Percentiles rank a stretch among this genome's conserved stretches.
Conservation (phyloP, 176 grass and related monocot genomes). For the Musa schizocarpa region DNA sequence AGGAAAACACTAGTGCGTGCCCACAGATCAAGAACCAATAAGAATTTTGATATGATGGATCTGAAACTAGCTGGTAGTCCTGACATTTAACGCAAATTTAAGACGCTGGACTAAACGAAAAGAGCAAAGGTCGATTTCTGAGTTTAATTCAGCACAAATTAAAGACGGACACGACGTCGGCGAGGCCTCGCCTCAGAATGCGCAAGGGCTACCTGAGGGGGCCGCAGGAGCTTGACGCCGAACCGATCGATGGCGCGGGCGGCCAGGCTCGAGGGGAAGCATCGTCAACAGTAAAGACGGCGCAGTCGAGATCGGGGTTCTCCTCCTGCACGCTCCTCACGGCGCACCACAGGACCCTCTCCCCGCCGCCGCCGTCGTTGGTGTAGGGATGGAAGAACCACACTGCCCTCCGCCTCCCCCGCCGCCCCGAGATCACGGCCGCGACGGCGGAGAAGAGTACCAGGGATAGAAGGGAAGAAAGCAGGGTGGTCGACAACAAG, state of each 20-base stretch:
- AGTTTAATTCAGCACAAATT: neutral
- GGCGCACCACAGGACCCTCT: constrained; percentile 87
- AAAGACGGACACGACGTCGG: neutral
- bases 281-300: constrained; percentile 69
- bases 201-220: constrained; percentile 43
- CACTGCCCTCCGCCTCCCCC: neutral
- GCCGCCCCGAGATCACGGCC: constrained; percentile 14
- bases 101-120: neutral
- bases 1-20: neutral
- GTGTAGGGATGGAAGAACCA: constrained; percentile 95
- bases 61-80: neutral
- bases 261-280: constrained; percentile 40
- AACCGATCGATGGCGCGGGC: constrained; percentile 59
- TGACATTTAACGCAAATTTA: neutral
- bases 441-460: constrained; percentile 5
- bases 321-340: constrained; percentile 69
- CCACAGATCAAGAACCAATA: neutral
- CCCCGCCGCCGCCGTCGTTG: constrained; percentile 82
- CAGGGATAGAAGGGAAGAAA: constrained; percentile 8
- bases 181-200: neutral
- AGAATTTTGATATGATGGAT: neutral
- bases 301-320: constrained; percentile 52
- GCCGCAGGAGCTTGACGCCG: constrained; percentile 47
- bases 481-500: constrained; percentile 21
- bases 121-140: no score